Evolutionary conservation across 306 rosid genomes (phyloP).

Genomic region (Sphenostylis stenocarpa): DNA sequence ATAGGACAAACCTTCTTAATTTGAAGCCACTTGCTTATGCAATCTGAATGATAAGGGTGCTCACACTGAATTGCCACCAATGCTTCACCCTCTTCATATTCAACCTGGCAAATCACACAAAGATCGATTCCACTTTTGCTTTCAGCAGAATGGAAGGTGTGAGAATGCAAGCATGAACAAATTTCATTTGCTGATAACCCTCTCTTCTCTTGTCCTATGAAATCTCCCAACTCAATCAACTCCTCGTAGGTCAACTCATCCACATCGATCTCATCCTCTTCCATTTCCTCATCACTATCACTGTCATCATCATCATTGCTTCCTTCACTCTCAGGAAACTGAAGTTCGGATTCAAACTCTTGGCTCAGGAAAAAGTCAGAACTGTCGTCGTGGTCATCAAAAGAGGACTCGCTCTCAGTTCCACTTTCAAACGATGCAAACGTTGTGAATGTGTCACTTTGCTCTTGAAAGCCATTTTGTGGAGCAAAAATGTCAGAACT

Average conservation of each 20-base stretch:
- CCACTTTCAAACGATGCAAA: slow-evolving; percentile 52
- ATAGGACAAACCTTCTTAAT: slow-evolving; percentile 74
- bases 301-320: slow-evolving; percentile 31
- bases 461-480: slow-evolving; percentile 58
- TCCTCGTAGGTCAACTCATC: slow-evolving; percentile 78
- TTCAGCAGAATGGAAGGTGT: slow-evolving; percentile 24
- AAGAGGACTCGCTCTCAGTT: slow-evolving; percentile 28
- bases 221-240: slow-evolving; percentile 63
- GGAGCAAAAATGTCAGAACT: slow-evolving; percentile 37
- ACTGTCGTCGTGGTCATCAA: background rate
- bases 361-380: slow-evolving; percentile 40
- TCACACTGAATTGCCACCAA: slow-evolving; percentile 64
- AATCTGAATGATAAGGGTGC: slow-evolving; percentile 73
- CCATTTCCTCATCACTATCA: slow-evolving; percentile 31
- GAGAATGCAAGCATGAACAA: slow-evolving; percentile 48
- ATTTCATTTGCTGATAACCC: slow-evolving; percentile 56
- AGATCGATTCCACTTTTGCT: slow-evolving; percentile 40
- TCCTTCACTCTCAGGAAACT: slow-evolving; percentile 42
- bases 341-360: slow-evolving; percentile 38
- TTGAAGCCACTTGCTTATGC: slow-evolving; percentile 78
- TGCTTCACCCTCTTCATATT: slow-evolving; percentile 63
- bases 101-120: slow-evolving; percentile 78
- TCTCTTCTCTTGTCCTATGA: slow-evolving; percentile 67
- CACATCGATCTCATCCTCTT: slow-evolving; percentile 48
- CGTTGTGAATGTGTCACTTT: slow-evolving; percentile 40